phyloP scores from a whole-genome alignment of 106 monocot genomes.

The Phalaenopsis equestris region DNA sequence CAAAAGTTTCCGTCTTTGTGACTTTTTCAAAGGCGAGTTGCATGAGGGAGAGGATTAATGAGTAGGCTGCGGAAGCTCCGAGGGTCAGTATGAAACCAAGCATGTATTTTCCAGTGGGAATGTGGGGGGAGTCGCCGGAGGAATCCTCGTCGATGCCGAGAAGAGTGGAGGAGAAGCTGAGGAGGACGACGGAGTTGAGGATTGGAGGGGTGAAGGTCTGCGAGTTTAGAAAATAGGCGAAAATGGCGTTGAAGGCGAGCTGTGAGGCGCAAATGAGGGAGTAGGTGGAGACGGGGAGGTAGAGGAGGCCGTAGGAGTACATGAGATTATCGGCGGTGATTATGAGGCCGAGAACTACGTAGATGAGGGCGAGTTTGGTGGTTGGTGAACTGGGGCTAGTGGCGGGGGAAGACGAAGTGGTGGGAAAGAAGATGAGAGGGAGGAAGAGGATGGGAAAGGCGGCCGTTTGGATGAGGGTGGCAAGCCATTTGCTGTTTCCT shows the following conservation, averaged over 20 bases:
- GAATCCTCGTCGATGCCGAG: conserved; percentile 16
- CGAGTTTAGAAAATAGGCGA: conserved; percentile 40
- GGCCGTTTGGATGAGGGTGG: conserved; percentile 33
- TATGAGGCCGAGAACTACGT: conserved; percentile 31
- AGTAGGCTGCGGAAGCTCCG: conserved; percentile 26
- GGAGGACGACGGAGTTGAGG: conserved; percentile 48
- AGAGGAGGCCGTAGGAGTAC: conserved; percentile 57
- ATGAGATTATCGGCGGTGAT: conserved; percentile 30
- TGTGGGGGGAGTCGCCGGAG: not conserved
- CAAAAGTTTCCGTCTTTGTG: conserved; percentile 11
- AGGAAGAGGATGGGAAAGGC: conserved; percentile 26
- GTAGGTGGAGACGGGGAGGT: conserved; percentile 55
- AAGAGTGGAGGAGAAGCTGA: conserved; percentile 52
- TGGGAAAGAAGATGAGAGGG: conserved; percentile 9
- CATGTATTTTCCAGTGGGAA: conserved; percentile 7
- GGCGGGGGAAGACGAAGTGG: conserved; percentile 10
- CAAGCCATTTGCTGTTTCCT: conserved; percentile 39
- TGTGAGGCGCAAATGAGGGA: conserved; percentile 46
- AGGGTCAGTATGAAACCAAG: conserved; percentile 28
- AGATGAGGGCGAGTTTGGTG: conserved; percentile 13
- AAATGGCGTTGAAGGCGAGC: conserved; percentile 45
- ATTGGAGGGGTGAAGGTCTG: conserved; percentile 36
- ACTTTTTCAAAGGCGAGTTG: conserved; percentile 30
- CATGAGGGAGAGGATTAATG: conserved; percentile 31
- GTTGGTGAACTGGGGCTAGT: not conserved